phyloP scores from a whole-genome alignment of 352 stramenopile species.

The Phytophthora capsici region DNA sequence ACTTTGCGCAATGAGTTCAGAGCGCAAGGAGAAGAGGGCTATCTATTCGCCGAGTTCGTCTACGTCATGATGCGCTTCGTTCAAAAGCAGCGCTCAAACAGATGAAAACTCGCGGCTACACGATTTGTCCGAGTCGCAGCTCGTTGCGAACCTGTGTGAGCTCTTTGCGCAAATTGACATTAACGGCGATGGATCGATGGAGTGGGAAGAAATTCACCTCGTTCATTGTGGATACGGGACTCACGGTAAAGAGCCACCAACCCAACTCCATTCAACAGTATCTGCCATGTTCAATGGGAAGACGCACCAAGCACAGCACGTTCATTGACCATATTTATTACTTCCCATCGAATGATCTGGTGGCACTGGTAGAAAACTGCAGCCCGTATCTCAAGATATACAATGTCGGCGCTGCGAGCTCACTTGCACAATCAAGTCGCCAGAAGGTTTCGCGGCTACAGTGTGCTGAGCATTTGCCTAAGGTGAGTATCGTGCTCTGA shows the following conservation, averaged over 20 bases:
- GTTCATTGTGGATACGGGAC: conserved; percentile 91
- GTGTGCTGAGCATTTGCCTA: conserved; percentile 77
- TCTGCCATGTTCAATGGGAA: conserved; percentile 76
- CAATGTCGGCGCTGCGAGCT: conserved; percentile 81
- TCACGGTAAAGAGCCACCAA: conserved; percentile 83
- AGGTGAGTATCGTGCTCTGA: conserved; percentile 39
- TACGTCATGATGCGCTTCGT: conserved; percentile 89
- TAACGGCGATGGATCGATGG: conserved; percentile 91
- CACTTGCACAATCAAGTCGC: conserved; percentile 60
- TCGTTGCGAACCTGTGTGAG: conserved; percentile 88
- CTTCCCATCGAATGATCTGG: conserved; percentile 68
- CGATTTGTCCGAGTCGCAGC: conserved; percentile 72
- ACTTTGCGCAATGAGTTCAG: conserved; percentile 85
- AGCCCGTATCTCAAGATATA: conserved; percentile 84
- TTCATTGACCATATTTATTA: conserved; percentile 90
- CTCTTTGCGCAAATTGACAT: conserved; percentile 93
- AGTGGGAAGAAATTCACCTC: conserved; percentile 93
- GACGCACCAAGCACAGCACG: conserved; percentile 86
- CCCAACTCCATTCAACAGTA: conserved; percentile 90
- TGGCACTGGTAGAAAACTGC: conserved; percentile 81
- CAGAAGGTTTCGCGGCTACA: conserved; percentile 80
- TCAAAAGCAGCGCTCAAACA: conserved; percentile 50
- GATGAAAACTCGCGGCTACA: conserved; percentile 74
- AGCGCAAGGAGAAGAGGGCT: conserved; percentile 83
- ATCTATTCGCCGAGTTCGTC: conserved; percentile 86